Percentiles rank a stretch among this genome's conserved stretches.
phyloP scores from a whole-genome alignment of 139 green algal species.

The Chlorella sp. region DNA sequence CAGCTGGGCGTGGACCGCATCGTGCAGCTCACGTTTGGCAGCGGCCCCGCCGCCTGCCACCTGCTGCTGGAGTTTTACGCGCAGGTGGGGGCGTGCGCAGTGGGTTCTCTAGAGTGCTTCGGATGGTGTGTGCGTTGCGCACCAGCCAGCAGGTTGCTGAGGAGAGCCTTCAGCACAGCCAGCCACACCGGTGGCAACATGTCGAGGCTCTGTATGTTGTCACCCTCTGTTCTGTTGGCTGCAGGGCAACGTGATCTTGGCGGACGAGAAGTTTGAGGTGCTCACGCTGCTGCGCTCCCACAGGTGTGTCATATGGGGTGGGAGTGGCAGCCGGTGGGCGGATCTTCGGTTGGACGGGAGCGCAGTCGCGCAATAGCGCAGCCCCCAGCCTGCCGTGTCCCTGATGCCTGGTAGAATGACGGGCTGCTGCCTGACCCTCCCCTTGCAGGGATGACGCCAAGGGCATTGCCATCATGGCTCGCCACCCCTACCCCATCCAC shows the following conservation, averaged over 20 bases:
- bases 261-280: slow-evolving; percentile 88
- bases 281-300: slow-evolving; percentile 94
- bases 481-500: slow-evolving; percentile 79
- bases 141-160: no score
- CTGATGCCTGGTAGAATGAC: no score
- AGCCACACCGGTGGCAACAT: no score
- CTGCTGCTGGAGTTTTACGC: slow-evolving; percentile 97
- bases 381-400: no score
- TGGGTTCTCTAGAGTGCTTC: background rate
- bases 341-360: no score
- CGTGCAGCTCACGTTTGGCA: slow-evolving; percentile 93
- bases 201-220: no score
- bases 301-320: slow-evolving; percentile 12
- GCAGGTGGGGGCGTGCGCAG: slow-evolving; percentile 47
- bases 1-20: slow-evolving; percentile 95
- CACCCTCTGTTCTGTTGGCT: no score
- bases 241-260: slow-evolving; percentile 95
- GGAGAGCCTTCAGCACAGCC: background rate
- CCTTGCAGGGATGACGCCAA: slow-evolving; percentile 90
- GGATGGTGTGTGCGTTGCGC: background rate
- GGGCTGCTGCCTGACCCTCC: no score
- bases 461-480: slow-evolving; percentile 77
- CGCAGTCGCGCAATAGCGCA: no score
- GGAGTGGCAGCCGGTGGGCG: background rate
- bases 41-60: slow-evolving; percentile 82